Evolutionary conservation across 345 rosid genomes (phyloP).

Genomic region (Salix brachista): DNA sequence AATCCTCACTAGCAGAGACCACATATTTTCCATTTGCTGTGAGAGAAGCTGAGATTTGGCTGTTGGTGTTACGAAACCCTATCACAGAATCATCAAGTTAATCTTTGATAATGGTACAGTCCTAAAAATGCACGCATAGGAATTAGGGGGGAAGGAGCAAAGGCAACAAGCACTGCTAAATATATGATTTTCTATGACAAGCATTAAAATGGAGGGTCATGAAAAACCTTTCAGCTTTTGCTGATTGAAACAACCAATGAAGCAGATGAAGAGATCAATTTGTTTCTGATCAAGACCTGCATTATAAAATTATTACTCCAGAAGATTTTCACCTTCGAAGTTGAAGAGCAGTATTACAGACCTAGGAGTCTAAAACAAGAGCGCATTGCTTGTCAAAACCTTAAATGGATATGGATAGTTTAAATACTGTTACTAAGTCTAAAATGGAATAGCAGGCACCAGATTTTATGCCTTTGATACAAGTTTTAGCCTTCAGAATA

Average conservation of each 20-base stretch:
- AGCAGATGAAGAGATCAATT: background rate
- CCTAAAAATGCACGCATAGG: constrained; percentile 1
- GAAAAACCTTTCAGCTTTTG: background rate
- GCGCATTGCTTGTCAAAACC: background rate
- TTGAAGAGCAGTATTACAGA: background rate
- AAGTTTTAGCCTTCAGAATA: background rate
- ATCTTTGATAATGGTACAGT: constrained; percentile 5
- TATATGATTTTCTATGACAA: background rate
- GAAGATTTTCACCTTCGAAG: background rate
- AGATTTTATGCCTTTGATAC: background rate
- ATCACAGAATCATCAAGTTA: constrained; percentile 25
- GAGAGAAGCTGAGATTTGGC: constrained; percentile 81
- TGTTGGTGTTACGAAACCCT: constrained; percentile 89
- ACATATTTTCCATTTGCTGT: constrained; percentile 81
- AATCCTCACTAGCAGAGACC: constrained; percentile 92
- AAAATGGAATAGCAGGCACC: background rate
- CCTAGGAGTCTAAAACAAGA: background rate
- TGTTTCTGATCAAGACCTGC: background rate
- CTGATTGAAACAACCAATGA: background rate
- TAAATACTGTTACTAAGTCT: background rate
- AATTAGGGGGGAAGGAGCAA: background rate
- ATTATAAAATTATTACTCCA: background rate
- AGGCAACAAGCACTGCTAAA: background rate
- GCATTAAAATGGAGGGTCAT: background rate
- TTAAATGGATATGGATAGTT: too few species aligned